Evolutionary conservation across 2,329 filamentous ascomycete genomes (phyloP).

Genomic region (Endoconidiophora polonica): DNA sequence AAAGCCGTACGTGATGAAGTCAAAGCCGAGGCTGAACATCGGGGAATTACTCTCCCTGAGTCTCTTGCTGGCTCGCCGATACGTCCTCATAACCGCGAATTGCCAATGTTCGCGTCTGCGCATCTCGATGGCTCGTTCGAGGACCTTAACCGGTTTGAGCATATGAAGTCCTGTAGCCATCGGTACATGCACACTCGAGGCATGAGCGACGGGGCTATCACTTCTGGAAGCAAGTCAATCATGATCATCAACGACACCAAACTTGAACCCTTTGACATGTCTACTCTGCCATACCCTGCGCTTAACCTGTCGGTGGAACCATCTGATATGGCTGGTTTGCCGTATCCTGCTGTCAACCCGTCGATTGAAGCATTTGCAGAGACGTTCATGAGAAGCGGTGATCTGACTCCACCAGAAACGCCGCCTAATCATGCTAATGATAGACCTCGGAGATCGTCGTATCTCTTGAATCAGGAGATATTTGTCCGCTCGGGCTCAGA

Average conservation of each 20-base stretch:
- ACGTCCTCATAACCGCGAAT: neutral
- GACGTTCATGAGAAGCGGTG: constrained; percentile 30
- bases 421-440: constrained; percentile 31
- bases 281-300: constrained; percentile 31
- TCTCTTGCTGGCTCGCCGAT: neutral
- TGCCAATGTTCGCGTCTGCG: neutral
- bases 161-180: neutral
- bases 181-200: constrained; percentile 21
- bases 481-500: constrained; percentile 4
- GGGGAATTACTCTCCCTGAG: neutral
- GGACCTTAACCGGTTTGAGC: constrained; percentile 23
- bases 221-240: constrained; percentile 74
- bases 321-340: constrained; percentile 36
- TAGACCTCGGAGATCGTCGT: constrained; percentile 38
- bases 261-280: constrained; percentile 27
- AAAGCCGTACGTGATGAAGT: constrained; percentile 53
- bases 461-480: constrained; percentile 32
- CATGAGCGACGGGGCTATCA: constrained; percentile 42
- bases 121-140: constrained; percentile 28
- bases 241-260: constrained; percentile 62
- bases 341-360: constrained; percentile 26
- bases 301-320: constrained; percentile 33
- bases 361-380: constrained; percentile 39
- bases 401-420: constrained; percentile 45
- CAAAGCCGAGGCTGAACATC: constrained; percentile 15